Conservation (phyloP, 257 asterid species). For the Forsythia suspensa region DNA sequence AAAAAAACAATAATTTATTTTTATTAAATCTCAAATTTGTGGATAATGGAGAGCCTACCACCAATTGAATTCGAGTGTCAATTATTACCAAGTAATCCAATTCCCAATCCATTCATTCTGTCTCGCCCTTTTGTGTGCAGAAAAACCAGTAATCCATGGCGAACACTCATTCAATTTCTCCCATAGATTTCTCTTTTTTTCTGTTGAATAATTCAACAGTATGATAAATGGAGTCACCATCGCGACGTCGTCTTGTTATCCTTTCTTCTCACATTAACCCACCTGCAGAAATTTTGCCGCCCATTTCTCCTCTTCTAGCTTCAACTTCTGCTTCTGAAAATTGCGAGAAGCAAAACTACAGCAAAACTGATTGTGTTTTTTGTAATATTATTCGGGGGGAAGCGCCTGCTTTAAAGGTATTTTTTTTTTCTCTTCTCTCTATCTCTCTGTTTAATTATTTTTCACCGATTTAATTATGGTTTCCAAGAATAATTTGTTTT, state of each 20-base stretch:
- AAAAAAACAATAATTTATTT: no score
- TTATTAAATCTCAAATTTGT: background rate
- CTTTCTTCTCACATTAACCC: constrained; percentile 68
- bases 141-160: constrained; percentile 30
- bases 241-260: constrained; percentile 74
- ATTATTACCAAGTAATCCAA: background rate
- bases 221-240: constrained; percentile 48
- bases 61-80: background rate
- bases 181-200: background rate
- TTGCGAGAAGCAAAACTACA: constrained; percentile 23
- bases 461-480: background rate
- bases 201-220: background rate
- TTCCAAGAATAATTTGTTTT: background rate
- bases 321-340: constrained; percentile 38
- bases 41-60: background rate
- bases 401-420: constrained; percentile 76
- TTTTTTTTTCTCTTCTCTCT: background rate
- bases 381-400: constrained; percentile 73
- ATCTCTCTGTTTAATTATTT: background rate
- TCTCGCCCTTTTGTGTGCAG: background rate
- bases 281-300: constrained; percentile 18
- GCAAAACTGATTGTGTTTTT: constrained; percentile 51
- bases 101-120: background rate
- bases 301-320: constrained; percentile 29
- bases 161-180: constrained; percentile 18